Evolutionary conservation across 2,329 filamentous ascomycete species (phyloP), one percentile per base, ranked within the genome.

Genomic region (Verruconis gallopava): DNA sequence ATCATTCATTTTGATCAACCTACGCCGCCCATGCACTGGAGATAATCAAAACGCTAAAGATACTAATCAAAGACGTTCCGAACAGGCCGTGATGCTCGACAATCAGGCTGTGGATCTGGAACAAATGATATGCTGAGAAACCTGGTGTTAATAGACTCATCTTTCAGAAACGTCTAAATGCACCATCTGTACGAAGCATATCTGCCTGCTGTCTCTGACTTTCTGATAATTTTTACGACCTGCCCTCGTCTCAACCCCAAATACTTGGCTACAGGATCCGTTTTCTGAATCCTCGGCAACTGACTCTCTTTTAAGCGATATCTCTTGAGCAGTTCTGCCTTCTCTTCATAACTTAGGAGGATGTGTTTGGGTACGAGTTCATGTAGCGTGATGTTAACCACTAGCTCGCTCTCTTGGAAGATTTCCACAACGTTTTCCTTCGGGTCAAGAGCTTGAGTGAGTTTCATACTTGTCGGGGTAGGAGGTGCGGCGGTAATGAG

Each of bases 251-350:
- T 81, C 48, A 98, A 68, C 11, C 91, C 91, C 43, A 95, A 68
- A 61, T 96, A 98, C 54, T 82, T 79, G 19, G 91, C 85, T 40
- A 98, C 86, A 3, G 91, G 91, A 60, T 98, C 91, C 51, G 83
- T 84, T 50, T 83, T 75, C 62, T 94, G 76, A 53, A 98, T 94
- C 44, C 91, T 75, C 3, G 91, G 91, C 56, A 98, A 69, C 68
- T 98, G 91, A 6, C 85, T 95, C 72, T 98, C 91, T 76, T 95
- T 96, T 61, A 98, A 66, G 38, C 91, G 77, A 65, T 98, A 98
- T 48, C 91, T 73, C 65, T 86, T 78, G 46, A 98, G 71, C 55
- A 98, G 67, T 28, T 82, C 81, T 37, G 67, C 66, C 73, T 95
- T 95, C 70, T 98, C 91, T 54, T 93, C 85, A 36, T 78, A 74